Percentiles rank a stretch among this genome's conserved stretches.
These are phyloP conservation scores for Chamaenerion angustifolium DNA, from an alignment of 345 rosid genomes.

Conservation along the genomic window DNA sequence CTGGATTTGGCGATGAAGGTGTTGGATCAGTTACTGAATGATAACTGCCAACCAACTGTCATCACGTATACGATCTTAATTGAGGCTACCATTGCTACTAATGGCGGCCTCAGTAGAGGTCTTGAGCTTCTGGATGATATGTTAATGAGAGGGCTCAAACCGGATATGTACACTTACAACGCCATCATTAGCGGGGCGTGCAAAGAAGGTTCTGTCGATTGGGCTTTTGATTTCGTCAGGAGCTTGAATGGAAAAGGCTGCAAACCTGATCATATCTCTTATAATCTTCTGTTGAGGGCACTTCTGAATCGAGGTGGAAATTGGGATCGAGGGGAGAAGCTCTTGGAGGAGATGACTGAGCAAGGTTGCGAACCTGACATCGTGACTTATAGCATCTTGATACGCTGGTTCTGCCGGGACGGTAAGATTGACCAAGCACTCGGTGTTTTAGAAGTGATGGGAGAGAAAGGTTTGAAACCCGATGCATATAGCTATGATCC, in stretches of 20 bases:
- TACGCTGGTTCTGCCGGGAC: slow-evolving; percentile 49
- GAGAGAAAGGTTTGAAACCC: slow-evolving; percentile 46
- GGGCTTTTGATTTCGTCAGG: slow-evolving; percentile 42
- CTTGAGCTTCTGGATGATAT: slow-evolving; percentile 77
- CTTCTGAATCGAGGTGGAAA: slow-evolving; percentile 56
- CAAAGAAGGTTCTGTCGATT: slow-evolving; percentile 45
- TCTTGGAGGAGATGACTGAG: slow-evolving; percentile 45
- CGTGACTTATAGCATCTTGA: slow-evolving; percentile 63
- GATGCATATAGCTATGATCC: slow-evolving; percentile 79
- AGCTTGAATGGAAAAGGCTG: slow-evolving; percentile 37
- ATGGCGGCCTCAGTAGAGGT: slow-evolving; percentile 46
- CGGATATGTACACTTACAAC: slow-evolving; percentile 59
- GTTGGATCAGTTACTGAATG: slow-evolving; percentile 44
- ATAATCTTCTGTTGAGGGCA: slow-evolving; percentile 50
- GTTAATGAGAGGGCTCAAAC: slow-evolving; percentile 47
- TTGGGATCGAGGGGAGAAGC: slow-evolving; percentile 57
- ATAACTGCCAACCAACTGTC: slow-evolving; percentile 55
- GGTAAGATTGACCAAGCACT: slow-evolving; percentile 51
- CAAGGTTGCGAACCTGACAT: slow-evolving; percentile 47
- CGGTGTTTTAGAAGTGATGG: slow-evolving; percentile 40
- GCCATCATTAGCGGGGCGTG: slow-evolving; percentile 68
- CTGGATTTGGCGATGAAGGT: slow-evolving; percentile 48
- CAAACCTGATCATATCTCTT: slow-evolving; percentile 55
- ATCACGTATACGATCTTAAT: slow-evolving; percentile 78
- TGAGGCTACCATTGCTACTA: slow-evolving; percentile 41